Evolutionary conservation across 805 yeast genomes (phyloP).

Genomic region (Kazachstania africana): DNA sequence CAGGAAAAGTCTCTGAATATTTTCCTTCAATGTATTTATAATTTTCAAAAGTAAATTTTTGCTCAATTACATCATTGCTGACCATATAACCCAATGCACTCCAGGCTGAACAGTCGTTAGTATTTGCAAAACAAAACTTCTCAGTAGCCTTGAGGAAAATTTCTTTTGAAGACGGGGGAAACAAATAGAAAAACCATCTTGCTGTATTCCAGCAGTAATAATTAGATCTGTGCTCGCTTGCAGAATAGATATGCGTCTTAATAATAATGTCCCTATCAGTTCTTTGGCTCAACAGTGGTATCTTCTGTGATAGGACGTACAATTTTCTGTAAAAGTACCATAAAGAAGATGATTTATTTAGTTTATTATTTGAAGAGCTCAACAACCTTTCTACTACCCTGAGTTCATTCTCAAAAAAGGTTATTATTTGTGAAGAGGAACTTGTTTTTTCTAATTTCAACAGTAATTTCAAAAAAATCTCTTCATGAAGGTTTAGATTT

Average conservation of each 20-base stretch:
- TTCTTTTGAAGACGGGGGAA: conserved; percentile 3
- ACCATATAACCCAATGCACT: conserved; percentile 15
- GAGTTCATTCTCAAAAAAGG: conserved; percentile 12
- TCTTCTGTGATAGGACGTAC: conserved; percentile 5
- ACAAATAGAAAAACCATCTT: conserved; percentile 22
- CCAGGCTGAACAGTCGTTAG: conserved; percentile 29
- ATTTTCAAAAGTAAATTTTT: conserved; percentile 5
- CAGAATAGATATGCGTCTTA: no score
- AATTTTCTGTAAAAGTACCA: conserved; percentile 28
- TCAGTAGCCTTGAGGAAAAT: conserved; percentile 9
- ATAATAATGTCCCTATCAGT: conserved; percentile 4
- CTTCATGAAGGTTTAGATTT: conserved; percentile 22
- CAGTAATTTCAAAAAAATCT: conserved; percentile 11
- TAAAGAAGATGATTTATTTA: conserved; percentile 31
- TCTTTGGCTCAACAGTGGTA: not conserved
- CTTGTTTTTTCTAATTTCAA: not conserved
- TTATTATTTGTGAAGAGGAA: no score
- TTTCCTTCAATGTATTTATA: conserved; percentile 2
- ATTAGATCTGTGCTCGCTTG: conserved; percentile 25
- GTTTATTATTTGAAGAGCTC: conserved; percentile 23
- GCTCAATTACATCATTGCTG: not conserved
- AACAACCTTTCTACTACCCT: conserved; percentile 14
- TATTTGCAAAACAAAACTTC: conserved; percentile 17
- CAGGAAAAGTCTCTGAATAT: conserved; percentile 5
- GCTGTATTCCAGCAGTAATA: conserved; percentile 32